Evolutionary conservation across 2,329 filamentous ascomycete genomes (phyloP).

Genomic region (Didymosphaeria variabile): DNA sequence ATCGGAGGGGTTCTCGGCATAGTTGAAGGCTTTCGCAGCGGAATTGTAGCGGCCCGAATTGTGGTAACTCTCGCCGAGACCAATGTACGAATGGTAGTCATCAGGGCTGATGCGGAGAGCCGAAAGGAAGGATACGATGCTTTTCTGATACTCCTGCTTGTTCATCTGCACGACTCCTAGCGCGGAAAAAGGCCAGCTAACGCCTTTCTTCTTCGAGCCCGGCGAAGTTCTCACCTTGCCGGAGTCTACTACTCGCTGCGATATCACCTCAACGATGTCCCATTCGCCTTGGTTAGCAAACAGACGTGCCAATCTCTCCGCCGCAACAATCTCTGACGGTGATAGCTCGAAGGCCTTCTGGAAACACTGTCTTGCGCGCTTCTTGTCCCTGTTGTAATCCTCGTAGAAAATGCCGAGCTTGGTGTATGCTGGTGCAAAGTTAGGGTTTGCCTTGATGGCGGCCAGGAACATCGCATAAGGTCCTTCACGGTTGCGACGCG

Average conservation of each 20-base stretch:
- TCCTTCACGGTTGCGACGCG: constrained; percentile 80
- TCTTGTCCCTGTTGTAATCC: constrained; percentile 88
- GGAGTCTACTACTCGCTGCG: constrained; percentile 91
- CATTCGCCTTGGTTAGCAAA: constrained; percentile 94
- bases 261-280: constrained; percentile 94
- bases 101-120: constrained; percentile 83
- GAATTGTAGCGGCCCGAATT: constrained; percentile 92
- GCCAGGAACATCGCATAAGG: constrained; percentile 86
- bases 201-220: constrained; percentile 89
- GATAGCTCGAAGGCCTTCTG: constrained; percentile 97
- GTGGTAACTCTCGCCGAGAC: constrained; percentile 96
- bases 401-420: constrained; percentile 89
- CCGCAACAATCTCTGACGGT: constrained; percentile 82
- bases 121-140: constrained; percentile 90
- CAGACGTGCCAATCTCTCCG: constrained; percentile 82
- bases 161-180: constrained; percentile 94
- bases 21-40: constrained; percentile 88
- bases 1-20: constrained; percentile 80
- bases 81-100: constrained; percentile 96
- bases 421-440: constrained; percentile 89
- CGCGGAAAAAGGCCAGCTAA: constrained; percentile 96
- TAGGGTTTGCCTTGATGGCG: constrained; percentile 85
- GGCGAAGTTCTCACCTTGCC: constrained; percentile 89
- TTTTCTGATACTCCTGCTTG: constrained; percentile 87
- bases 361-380: constrained; percentile 88